A percentile compares a stretch with the other conserved stretches of the same genome.
Evolutionary conservation across 2,329 filamentous ascomycete genomes (phyloP).

Genomic region (Cephalotrichum gorgonifer): DNA sequence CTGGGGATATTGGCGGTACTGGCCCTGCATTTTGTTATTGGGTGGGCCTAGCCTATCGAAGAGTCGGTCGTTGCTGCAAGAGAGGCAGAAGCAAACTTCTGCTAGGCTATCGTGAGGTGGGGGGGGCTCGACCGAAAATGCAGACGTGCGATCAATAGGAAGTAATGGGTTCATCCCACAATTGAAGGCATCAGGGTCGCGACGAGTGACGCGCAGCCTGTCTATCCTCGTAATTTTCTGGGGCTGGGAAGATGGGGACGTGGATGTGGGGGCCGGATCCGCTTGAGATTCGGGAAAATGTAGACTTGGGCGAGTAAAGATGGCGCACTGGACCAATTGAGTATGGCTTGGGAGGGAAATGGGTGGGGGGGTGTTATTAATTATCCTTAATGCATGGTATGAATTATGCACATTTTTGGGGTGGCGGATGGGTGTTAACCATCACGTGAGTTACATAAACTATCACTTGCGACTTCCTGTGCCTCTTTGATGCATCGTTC

Average conservation of each 20-base stretch:
- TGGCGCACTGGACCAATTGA: too few relatives aligned
- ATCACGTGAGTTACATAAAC: background rate
- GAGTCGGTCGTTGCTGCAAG: conserved; percentile 7
- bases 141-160: background rate
- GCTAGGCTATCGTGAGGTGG: conserved; percentile 3
- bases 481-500: too few relatives aligned
- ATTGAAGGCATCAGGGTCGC: background rate
- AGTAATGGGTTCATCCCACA: conserved; percentile 4
- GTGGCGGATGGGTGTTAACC: too few relatives aligned
- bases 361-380: too few relatives aligned
- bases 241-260: conserved; percentile 3
- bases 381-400: background rate
- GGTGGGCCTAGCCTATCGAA: conserved; percentile 2
- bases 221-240: conserved; percentile 2
- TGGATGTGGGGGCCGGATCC: background rate
- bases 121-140: background rate
- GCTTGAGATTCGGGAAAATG: conserved; percentile 5
- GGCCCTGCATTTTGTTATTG: conserved; percentile 36
- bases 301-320: background rate
- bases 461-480: too few relatives aligned
- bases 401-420: too few relatives aligned
- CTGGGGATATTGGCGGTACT: conserved; percentile 41
- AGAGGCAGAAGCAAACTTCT: conserved; percentile 4
- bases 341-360: background rate
- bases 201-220: background rate